Percentiles rank a stretch among this genome's conserved stretches.
phyloP scores from a whole-genome alignment of 2,329 filamentous ascomycete genomes.

The Rutstroemia sp. region DNA sequence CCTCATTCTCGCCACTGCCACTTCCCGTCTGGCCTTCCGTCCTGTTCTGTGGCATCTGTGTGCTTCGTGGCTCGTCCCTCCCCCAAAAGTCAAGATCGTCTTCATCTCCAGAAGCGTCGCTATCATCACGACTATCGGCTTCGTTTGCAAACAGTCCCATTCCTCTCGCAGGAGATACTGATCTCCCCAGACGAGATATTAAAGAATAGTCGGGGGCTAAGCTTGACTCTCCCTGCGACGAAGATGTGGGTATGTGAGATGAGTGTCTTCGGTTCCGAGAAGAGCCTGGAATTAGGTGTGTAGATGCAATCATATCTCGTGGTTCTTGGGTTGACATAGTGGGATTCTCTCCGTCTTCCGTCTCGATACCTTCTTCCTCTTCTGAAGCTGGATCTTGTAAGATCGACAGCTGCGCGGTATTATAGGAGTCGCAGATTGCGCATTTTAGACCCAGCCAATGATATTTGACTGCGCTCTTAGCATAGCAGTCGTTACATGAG shows the following conservation, averaged over 20 bases:
- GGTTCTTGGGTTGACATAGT: constrained; percentile 12
- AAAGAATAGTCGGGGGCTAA: constrained; percentile 22
- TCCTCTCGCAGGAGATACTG: constrained; percentile 29
- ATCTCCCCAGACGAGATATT: constrained; percentile 26
- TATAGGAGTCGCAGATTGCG: constrained; percentile 62
- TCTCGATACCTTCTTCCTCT: constrained; percentile 16
- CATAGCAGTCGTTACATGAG: constrained; percentile 90
- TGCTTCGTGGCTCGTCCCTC: constrained; percentile 35
- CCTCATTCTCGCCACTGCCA: constrained; percentile 34
- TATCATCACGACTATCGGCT: constrained; percentile 34
- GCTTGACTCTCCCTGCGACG: constrained; percentile 7
- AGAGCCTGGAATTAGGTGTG: constrained; percentile 6
- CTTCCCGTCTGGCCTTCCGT: constrained; percentile 24
- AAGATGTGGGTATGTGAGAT: constrained; percentile 19
- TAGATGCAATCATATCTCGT: constrained; percentile 14
- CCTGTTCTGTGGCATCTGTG: constrained; percentile 22
- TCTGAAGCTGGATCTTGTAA: constrained; percentile 36
- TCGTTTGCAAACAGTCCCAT: constrained; percentile 22
- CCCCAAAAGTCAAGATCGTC: constrained; percentile 43
- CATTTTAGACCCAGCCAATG: constrained; percentile 96
- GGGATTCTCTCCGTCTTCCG: constrained; percentile 17
- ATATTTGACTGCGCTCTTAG: constrained; percentile 77
- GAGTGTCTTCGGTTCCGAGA: constrained; percentile 26
- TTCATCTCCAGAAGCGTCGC: constrained; percentile 42
- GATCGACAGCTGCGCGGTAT: constrained; percentile 59